phyloP scores from a whole-genome alignment of 176 grass and related monocot genomes.

The Aegilops longissima region DNA sequence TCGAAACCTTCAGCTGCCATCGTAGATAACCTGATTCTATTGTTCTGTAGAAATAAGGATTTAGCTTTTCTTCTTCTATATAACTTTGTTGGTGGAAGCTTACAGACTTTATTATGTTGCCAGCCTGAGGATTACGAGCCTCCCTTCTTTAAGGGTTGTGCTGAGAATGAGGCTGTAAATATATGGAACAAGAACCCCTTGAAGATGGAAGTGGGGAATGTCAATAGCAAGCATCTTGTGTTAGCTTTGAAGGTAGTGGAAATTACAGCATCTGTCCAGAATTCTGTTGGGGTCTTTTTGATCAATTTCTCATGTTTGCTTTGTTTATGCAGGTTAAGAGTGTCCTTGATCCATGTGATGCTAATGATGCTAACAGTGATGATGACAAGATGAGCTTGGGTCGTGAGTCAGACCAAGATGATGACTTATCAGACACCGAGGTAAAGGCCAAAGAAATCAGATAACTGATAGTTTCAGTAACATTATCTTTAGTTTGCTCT shows the following conservation, averaged over 20 bases:
- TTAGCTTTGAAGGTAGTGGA: slow-evolving; percentile 83
- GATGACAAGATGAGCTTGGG: slow-evolving; percentile 77
- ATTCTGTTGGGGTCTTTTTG: background rate
- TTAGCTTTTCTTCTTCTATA: background rate
- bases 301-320: slow-evolving; percentile 34
- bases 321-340: slow-evolving; percentile 82
- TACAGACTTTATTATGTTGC: slow-evolving; percentile 18
- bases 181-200: slow-evolving; percentile 91
- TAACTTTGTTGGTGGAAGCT: slow-evolving; percentile 26
- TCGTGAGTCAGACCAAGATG: slow-evolving; percentile 56
- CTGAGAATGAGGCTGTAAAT: slow-evolving; percentile 73
- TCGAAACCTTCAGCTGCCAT: background rate
- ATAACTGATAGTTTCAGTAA: background rate
- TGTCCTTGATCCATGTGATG: slow-evolving; percentile 96
- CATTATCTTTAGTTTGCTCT: slow-evolving; percentile 5
- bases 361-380: slow-evolving; percentile 54
- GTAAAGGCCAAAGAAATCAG: slow-evolving; percentile 35
- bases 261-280: slow-evolving; percentile 2
- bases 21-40: slow-evolving; percentile 18
- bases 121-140: slow-evolving; percentile 98
- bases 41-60: background rate
- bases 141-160: slow-evolving; percentile 90
- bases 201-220: slow-evolving; percentile 96
- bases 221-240: slow-evolving; percentile 96
- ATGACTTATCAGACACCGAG: slow-evolving; percentile 89